These are phyloP conservation scores for Ascochyta lentis DNA, from an alignment of 2,329 filamentous ascomycete species.

Conservation along the genomic window DNA sequence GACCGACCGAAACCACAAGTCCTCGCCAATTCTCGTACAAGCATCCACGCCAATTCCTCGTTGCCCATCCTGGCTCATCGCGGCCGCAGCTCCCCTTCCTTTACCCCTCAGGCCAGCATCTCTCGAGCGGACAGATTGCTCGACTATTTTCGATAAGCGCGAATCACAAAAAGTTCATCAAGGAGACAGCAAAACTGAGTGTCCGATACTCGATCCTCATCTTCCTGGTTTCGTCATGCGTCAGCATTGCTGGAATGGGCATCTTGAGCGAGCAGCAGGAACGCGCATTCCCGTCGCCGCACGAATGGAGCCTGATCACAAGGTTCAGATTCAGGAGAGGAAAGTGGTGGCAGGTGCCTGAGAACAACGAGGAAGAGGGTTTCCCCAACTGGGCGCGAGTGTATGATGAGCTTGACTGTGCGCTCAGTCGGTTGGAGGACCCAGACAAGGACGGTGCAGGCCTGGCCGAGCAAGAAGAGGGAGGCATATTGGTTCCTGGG, in stretches of 20 bases:
- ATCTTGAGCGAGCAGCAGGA: slow-evolving; percentile 78
- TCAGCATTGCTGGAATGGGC: slow-evolving; percentile 68
- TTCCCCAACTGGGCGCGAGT: slow-evolving; percentile 75
- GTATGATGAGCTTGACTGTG: slow-evolving; percentile 64
- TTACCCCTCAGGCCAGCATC: slow-evolving; percentile 58
- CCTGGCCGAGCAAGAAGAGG: slow-evolving; percentile 63
- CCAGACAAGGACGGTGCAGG: slow-evolving; percentile 70
- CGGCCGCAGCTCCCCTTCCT: slow-evolving; percentile 73
- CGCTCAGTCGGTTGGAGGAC: slow-evolving; percentile 74
- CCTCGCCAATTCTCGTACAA: slow-evolving; percentile 66
- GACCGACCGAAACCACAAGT: slow-evolving; percentile 25
- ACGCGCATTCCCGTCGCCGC: slow-evolving; percentile 77
- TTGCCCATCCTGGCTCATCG: slow-evolving; percentile 49
- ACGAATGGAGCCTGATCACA: slow-evolving; percentile 78
- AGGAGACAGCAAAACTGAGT: slow-evolving; percentile 72
- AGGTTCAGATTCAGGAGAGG: slow-evolving; percentile 71
- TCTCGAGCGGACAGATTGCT: slow-evolving; percentile 56
- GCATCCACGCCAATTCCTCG: slow-evolving; percentile 59
- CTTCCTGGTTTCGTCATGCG: slow-evolving; percentile 68
- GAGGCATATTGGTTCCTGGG: slow-evolving; percentile 50
- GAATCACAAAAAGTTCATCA: slow-evolving; percentile 73
- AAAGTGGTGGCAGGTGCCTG: slow-evolving; percentile 54
- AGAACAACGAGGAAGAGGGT: slow-evolving; percentile 64
- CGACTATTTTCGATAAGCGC: slow-evolving; percentile 75
- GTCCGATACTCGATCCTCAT: slow-evolving; percentile 71